These are phyloP conservation scores for Coccomyxa subellipsoidea DNA, from an alignment of 163 green algal species.

Conservation along the genomic window DNA sequence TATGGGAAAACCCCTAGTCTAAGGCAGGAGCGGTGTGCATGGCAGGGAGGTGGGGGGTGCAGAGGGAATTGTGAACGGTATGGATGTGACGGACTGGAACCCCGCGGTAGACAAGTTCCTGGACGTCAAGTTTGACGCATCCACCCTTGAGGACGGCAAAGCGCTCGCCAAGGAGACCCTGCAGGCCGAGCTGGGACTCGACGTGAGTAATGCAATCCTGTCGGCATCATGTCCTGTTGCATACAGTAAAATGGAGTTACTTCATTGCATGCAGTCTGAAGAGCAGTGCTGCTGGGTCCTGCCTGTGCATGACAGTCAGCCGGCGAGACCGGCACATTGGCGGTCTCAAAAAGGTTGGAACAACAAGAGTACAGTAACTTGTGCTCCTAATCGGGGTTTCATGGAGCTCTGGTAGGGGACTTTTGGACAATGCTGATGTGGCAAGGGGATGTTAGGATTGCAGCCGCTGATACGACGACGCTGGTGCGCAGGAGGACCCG, in stretches of 20 bases:
- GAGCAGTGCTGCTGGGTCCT: too few species aligned
- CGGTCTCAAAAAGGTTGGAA: too few species aligned
- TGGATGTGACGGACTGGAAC: slow-evolving; percentile 87
- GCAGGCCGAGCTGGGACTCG: slow-evolving; percentile 52
- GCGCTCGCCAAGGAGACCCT: slow-evolving; percentile 83
- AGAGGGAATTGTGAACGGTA: slow-evolving; percentile 95
- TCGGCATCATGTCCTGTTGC: not conserved
- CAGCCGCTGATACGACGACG: not conserved
- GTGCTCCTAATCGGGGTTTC: too few species aligned
- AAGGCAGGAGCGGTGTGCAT: not conserved
- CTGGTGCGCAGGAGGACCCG: slow-evolving; percentile 57
- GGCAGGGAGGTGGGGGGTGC: slow-evolving; percentile 54
- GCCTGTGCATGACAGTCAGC: too few species aligned
- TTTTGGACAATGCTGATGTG: too few species aligned
- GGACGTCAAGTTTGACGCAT: slow-evolving; percentile 85
- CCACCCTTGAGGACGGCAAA: slow-evolving; percentile 75
- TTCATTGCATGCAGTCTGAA: too few species aligned
- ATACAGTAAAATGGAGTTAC: too few species aligned
- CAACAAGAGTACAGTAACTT: too few species aligned
- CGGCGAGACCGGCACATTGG: too few species aligned
- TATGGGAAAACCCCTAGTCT: too few species aligned
- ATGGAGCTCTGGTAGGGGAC: too few species aligned
- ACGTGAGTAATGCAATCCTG: not conserved
- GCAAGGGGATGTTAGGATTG: too few species aligned
- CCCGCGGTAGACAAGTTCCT: slow-evolving; percentile 92